Base-by-base conservation (phyloP, 305 asterid species). In the Fraxinus paxiana region DNA sequence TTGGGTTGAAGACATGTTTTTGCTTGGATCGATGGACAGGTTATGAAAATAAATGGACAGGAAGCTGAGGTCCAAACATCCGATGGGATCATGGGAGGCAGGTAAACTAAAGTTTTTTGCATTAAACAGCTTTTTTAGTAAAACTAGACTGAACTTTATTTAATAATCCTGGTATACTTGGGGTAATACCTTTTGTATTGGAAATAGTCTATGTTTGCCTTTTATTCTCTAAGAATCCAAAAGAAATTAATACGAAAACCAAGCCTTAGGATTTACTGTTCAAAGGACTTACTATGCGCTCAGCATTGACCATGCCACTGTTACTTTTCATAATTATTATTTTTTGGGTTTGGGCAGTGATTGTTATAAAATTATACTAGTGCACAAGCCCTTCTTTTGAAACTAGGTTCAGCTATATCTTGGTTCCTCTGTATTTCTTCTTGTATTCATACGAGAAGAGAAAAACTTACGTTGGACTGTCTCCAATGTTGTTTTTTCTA, bases 1-100 rank as follows among this genome's bases (percentile, higher is more conserved):
- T 86, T 93, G 98, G 98, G 87, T 83, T 79, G 98, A 93, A 85
- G 98, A 93, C 83, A 24, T 24, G 26, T 24, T 10, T 43, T 83
- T 81, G 88, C 92, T 78, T 95, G 98, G 95, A 85, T 88, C 82
- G 93, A 90, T 73, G 98, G 98, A 85, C 81, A 69, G 63, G 98
- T 93, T 80, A 72, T 84, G 37, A 88, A 90, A 82, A 85, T 95
- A 81, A 88, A 86, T 26, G 97, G 92, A 72, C 83, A 85, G 31
- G 92, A 91, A 70, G 91, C 86, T 82, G 92, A 88, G 86, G 87
- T 95, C 77, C 89, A 83, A 82, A 89, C 90, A 78, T 87, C 90
- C 24, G 92, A 91, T 63, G 98, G 1, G 26, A 24, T 24, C 26
- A 28, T 28, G 31, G 88, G 80, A 90, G 83, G 88, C 88, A 76